Conservation (phyloP, 2,329 filamentous ascomycete genomes). For the Plenodomus lindquistii region DNA sequence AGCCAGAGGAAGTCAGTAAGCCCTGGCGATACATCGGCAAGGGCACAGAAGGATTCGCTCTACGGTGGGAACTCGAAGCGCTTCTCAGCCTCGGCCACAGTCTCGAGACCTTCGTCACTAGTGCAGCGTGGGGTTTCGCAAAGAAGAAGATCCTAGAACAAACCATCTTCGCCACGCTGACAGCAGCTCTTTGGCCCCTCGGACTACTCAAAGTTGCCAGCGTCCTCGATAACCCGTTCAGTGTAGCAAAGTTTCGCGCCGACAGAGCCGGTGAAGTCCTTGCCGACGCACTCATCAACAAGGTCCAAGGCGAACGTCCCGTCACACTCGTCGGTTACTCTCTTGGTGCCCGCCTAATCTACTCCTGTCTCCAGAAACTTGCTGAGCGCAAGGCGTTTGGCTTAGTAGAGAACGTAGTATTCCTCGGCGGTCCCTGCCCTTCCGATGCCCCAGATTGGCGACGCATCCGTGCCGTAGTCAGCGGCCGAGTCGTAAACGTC, state of each 20-base stretch:
- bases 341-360: conserved; percentile 79
- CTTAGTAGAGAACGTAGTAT: conserved; percentile 77
- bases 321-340: conserved; percentile 83
- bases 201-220: conserved; percentile 53
- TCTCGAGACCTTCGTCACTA: conserved; percentile 76
- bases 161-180: conserved; percentile 53
- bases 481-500: conserved; percentile 82
- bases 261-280: conserved; percentile 80
- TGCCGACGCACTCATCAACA: conserved; percentile 80
- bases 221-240: conserved; percentile 81
- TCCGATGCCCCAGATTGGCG: conserved; percentile 75
- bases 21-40: conserved; percentile 79
- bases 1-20: conserved; percentile 70
- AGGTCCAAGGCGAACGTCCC: conserved; percentile 78
- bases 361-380: conserved; percentile 75
- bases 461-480: conserved; percentile 74
- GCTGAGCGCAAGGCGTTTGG: conserved; percentile 81
- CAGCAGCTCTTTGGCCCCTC: conserved; percentile 55
- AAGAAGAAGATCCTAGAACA: conserved; percentile 74
- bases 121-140: conserved; percentile 77
- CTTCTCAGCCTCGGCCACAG: conserved; percentile 77
- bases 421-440: conserved; percentile 81
- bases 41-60: conserved; percentile 76
- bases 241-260: conserved; percentile 72
- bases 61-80: conserved; percentile 81